Evolutionary conservation across 768 basidiomycete genomes (phyloP).

Genomic region (Macrolepiota albuminosa): DNA sequence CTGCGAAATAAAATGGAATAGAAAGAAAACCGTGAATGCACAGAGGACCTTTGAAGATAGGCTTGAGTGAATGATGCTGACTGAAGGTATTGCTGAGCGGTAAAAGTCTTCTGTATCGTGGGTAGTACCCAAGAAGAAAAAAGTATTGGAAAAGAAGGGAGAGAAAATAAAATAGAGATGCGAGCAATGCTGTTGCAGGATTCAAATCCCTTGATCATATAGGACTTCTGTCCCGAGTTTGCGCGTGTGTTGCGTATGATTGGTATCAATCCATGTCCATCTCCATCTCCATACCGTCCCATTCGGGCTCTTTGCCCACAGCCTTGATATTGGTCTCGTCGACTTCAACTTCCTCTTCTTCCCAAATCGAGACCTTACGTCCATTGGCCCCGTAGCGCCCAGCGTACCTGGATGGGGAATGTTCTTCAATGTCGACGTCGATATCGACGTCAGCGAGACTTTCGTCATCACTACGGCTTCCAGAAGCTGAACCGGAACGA

Average conservation of each 20-base stretch:
- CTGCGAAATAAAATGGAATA: background rate
- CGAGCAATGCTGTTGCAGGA: slow-evolving; percentile 8
- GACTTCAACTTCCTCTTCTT: slow-evolving; percentile 38
- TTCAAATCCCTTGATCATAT: slow-evolving; percentile 7
- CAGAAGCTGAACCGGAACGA: slow-evolving; percentile 27
- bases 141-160: background rate
- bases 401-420: slow-evolving; percentile 13
- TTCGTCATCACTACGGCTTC: slow-evolving; percentile 27
- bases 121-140: background rate
- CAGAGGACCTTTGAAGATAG: slow-evolving; percentile 1
- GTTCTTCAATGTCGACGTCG: slow-evolving; percentile 21
- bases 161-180: slow-evolving; percentile 1
- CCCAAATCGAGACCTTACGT: slow-evolving; percentile 25
- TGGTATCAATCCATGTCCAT: slow-evolving; percentile 58
- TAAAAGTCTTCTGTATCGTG: slow-evolving; percentile 2
- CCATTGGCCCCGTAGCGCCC: slow-evolving; percentile 16
- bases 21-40: slow-evolving; percentile 4
- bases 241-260: background rate
- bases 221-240: background rate
- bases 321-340: slow-evolving; percentile 33
- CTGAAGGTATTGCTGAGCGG: slow-evolving; percentile 5
- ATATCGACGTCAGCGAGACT: slow-evolving; percentile 28
- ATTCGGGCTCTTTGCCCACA: slow-evolving; percentile 27
- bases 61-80: background rate
- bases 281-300: slow-evolving; percentile 70